Evolutionary conservation across 75 land plant genomes (phyloP), one percentile per base, ranked within the genome.

Genomic region (Adiantum capillusveneris): DNA sequence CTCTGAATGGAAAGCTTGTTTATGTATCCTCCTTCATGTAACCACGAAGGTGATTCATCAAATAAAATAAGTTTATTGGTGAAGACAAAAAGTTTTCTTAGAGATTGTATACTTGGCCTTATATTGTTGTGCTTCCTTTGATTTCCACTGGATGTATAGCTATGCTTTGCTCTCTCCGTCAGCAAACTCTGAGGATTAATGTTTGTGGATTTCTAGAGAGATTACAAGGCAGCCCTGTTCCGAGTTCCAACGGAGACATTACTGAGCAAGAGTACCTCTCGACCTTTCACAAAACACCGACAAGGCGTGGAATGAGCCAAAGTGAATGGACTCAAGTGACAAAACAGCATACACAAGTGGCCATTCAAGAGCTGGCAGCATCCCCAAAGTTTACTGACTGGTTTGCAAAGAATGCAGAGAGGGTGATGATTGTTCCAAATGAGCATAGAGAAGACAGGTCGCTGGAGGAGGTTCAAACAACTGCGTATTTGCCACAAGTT

Each of bases 301-400:
- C 69, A 25, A 69, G 72, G 17, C 71, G 65, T 66, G 76, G 49
- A 36, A 74, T 75, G 60, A 65, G 81, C 5, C 65, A 68, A 61
- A 58, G 46, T 59, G 85, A 81, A n/a, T 84, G 84, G 85, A 74
- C 78, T 9, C 77, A 84, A 44, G 73, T 81, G 63, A 81, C 82
- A 0, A 65, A 63, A 6, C 64, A 75, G 11, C 81, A 75, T 11
- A 85, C 88, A 12, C 56, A 71, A 29, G 62, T 74, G 22, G 88
- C 81, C 11, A 42, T 88, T 14, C 59, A 69, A 14, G 79, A 75
- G 1, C 59, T 71, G 75, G 75, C 81, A 13, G 69, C 81, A 9
- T 72, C 83, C 17, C 76, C 82, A 6, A 78, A 84, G 48, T 79
- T 88, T 53, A 60, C 74, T 0, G 72, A 75, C 25, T 88, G 94